Evolutionary conservation across 1,284 basidiomycete species (phyloP).

Genomic region (Laetiporus sulphureus): DNA sequence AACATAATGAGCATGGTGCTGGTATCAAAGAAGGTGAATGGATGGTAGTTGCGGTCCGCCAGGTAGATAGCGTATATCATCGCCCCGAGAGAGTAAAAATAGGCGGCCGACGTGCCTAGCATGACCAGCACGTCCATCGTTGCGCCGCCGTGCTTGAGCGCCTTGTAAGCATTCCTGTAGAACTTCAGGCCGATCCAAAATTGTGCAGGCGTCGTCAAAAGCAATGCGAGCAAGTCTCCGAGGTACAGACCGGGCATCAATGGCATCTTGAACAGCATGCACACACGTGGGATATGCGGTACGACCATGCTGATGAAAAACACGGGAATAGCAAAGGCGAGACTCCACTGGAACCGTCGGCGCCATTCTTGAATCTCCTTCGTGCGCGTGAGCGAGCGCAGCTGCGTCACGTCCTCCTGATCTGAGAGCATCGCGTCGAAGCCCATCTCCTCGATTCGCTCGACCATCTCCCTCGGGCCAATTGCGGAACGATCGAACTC

Average conservation of each 20-base stretch:
- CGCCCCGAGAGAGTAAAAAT: slow-evolving; percentile 78
- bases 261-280: slow-evolving; percentile 38
- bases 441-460: slow-evolving; percentile 82
- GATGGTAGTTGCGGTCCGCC: slow-evolving; percentile 59
- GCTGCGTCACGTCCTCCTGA: slow-evolving; percentile 79
- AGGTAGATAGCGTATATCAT: slow-evolving; percentile 69
- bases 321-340: slow-evolving; percentile 85
- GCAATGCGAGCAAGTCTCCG: slow-evolving; percentile 75
- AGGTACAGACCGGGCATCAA: slow-evolving; percentile 70
- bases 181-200: slow-evolving; percentile 89
- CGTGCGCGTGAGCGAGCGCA: slow-evolving; percentile 84
- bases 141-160: slow-evolving; percentile 82
- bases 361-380: slow-evolving; percentile 93
- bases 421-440: slow-evolving; percentile 88
- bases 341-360: slow-evolving; percentile 69
- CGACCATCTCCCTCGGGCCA: slow-evolving; percentile 81
- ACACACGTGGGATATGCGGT: slow-evolving; percentile 63
- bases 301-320: slow-evolving; percentile 91
- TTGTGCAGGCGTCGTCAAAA: slow-evolving; percentile 90
- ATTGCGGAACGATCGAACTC: slow-evolving; percentile 72
- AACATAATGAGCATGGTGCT: slow-evolving; percentile 99
- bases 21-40: slow-evolving; percentile 96
- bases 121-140: slow-evolving; percentile 98
- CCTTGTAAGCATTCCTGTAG: slow-evolving; percentile 87
- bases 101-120: slow-evolving; percentile 92